Percentiles rank a stretch among this genome's conserved stretches.
These are phyloP conservation scores for Aristolochia californica DNA, from an alignment of 164 flowering plant genomes.

Conservation along the genomic window DNA sequence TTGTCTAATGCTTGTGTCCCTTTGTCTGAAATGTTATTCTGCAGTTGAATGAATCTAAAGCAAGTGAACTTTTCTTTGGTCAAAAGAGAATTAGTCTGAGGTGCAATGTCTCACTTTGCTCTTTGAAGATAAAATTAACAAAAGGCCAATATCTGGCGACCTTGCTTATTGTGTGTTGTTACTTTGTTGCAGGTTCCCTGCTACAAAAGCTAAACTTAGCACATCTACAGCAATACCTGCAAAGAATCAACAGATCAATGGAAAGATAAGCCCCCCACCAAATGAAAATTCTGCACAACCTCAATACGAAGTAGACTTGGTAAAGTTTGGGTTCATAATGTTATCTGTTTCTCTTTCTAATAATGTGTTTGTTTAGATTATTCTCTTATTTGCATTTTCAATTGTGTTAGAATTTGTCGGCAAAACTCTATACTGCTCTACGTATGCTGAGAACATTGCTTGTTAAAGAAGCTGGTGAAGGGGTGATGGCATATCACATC, in stretches of 20 bases:
- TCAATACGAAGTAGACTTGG: constrained; percentile 47
- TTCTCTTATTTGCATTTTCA: background rate
- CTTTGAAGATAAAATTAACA: background rate
- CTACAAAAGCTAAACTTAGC: constrained; percentile 34
- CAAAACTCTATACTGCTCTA: constrained; percentile 54
- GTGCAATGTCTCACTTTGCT: constrained; percentile 27
- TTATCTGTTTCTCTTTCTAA: background rate
- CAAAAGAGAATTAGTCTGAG: constrained; percentile 46
- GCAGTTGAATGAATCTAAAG: constrained; percentile 81
- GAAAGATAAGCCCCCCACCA: constrained; percentile 30
- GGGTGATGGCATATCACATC: constrained; percentile 70
- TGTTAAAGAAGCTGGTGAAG: constrained; percentile 65
- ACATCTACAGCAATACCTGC: constrained; percentile 46
- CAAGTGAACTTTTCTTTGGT: constrained; percentile 32
- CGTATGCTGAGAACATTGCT: constrained; percentile 58
- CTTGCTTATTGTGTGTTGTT: background rate
- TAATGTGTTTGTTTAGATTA: too few relatives aligned
- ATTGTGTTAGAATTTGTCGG: constrained; percentile 48
- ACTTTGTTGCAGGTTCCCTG: constrained; percentile 52
- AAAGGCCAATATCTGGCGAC: background rate
- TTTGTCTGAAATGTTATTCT: background rate
- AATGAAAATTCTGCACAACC: constrained; percentile 31
- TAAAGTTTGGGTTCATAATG: constrained; percentile 14
- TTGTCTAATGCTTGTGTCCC: background rate
- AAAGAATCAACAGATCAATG: constrained; percentile 38